phyloP scores from a whole-genome alignment of 2,329 filamentous ascomycete species.

The Fusarium oxysporum region DNA sequence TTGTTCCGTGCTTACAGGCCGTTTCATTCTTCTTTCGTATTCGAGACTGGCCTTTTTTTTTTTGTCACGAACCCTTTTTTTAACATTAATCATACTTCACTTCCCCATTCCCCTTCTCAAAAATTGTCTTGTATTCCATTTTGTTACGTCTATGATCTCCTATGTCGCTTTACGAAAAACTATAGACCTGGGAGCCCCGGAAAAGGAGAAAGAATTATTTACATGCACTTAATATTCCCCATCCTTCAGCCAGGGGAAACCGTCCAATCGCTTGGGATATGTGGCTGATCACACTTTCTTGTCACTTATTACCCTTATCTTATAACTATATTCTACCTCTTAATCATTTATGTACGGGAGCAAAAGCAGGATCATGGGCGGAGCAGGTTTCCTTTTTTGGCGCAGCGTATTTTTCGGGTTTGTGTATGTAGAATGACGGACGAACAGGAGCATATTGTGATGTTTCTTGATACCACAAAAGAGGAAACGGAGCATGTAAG shows the following conservation, averaged over 20 bases:
- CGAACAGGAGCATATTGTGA: constrained; percentile 13
- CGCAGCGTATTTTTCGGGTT: constrained; percentile 37
- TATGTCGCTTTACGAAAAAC: constrained; percentile 44
- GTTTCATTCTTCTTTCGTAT: constrained; percentile 33
- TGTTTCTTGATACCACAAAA: constrained; percentile 12
- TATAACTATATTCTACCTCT: constrained; percentile 33
- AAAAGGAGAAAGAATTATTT: constrained; percentile 44
- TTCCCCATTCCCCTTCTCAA: constrained; percentile 28
- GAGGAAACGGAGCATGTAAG: constrained; percentile 4
- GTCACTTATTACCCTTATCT: constrained; percentile 34
- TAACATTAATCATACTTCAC: constrained; percentile 32
- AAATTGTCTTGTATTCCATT: constrained; percentile 32
- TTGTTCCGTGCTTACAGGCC: constrained; percentile 39
- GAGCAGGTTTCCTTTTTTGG: constrained; percentile 32
- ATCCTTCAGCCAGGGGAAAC: constrained; percentile 39
- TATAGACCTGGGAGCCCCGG: constrained; percentile 44
- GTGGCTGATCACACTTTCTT: constrained; percentile 40
- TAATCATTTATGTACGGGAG: constrained; percentile 30
- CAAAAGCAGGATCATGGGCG: constrained; percentile 23
- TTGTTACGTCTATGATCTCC: constrained; percentile 42
- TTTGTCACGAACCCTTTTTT: constrained; percentile 31
- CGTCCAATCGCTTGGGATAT: constrained; percentile 42
- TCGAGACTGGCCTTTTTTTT: constrained; percentile 35
- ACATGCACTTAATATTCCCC: constrained; percentile 45
- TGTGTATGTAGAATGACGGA: constrained; percentile 28